A percentile compares a stretch with the other conserved stretches of the same genome.
Evolutionary conservation across 352 stramenopile species (phyloP).

Genomic region (Phytophthora ohioensis): DNA sequence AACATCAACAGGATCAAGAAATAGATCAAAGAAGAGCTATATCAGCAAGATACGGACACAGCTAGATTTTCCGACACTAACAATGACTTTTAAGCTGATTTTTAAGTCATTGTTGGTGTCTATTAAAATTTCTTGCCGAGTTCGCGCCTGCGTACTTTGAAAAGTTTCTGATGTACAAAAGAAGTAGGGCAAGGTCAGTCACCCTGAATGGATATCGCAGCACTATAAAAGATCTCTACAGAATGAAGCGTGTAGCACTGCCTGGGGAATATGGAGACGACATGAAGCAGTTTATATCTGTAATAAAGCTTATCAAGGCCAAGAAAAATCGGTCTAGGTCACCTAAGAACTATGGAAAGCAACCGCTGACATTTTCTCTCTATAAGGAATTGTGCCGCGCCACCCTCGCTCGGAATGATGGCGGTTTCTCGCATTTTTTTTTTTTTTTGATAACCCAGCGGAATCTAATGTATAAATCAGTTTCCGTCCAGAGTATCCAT

Average conservation of each 20-base stretch:
- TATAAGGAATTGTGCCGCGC: slow-evolving; percentile 9
- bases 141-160: slow-evolving; percentile 10
- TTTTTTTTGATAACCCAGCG: slow-evolving; percentile 35
- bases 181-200: not conserved
- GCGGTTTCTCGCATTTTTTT: slow-evolving; percentile 32
- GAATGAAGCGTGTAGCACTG: slow-evolving; percentile 2
- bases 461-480: slow-evolving; percentile 37
- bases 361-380: slow-evolving; percentile 8
- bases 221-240: slow-evolving; percentile 16
- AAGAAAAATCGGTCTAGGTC: slow-evolving; percentile 2
- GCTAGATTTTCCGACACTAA: slow-evolving; percentile 1
- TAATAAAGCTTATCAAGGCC: slow-evolving; percentile 14
- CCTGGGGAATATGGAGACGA: slow-evolving; percentile 21
- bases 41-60: not conserved
- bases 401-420: slow-evolving; percentile 4
- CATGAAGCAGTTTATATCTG: slow-evolving; percentile 34
- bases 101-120: not conserved
- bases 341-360: slow-evolving; percentile 13
- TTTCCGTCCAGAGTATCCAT: slow-evolving; percentile 30
- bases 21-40: not conserved
- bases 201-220: slow-evolving; percentile 19
- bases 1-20: slow-evolving; percentile 13
- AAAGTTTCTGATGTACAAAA: slow-evolving; percentile 9
- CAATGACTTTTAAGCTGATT: not conserved
- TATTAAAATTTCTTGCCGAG: slow-evolving; percentile 1